These are phyloP conservation scores for Claviceps sp. DNA, from an alignment of 2,329 filamentous ascomycete genomes.

Conservation along the genomic window DNA sequence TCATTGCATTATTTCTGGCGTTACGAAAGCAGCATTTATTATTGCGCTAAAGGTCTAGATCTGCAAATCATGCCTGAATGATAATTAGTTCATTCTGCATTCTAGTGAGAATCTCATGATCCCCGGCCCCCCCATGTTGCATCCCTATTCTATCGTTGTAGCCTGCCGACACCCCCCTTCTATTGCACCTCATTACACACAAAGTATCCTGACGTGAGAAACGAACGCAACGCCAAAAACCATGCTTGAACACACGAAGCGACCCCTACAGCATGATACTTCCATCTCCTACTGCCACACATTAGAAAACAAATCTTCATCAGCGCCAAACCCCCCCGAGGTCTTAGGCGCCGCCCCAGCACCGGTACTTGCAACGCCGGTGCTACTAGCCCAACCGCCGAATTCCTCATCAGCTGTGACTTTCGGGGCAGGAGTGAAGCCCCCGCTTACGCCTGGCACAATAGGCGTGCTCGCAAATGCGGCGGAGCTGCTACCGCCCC, in stretches of 20 bases:
- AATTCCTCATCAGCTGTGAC: slow-evolving; percentile 89
- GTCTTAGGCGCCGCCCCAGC: slow-evolving; percentile 36
- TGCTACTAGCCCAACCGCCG: slow-evolving; percentile 79
- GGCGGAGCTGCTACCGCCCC: slow-evolving; percentile 29
- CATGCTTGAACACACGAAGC: slow-evolving; percentile 12
- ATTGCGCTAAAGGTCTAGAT: too few relatives aligned
- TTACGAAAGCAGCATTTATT: too few relatives aligned
- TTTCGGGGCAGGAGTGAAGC: slow-evolving; percentile 51
- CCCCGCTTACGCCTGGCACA: slow-evolving; percentile 48
- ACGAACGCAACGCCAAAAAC: slow-evolving; percentile 15
- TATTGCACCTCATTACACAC: too few relatives aligned
- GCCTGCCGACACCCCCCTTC: too few relatives aligned
- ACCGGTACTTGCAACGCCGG: slow-evolving; percentile 28
- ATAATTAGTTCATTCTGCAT: too few relatives aligned
- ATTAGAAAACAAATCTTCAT: slow-evolving; percentile 87
- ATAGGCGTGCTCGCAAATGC: slow-evolving; percentile 47
- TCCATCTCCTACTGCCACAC: slow-evolving; percentile 60
- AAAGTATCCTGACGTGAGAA: slow-evolving; percentile 17
- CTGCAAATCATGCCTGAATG: too few relatives aligned
- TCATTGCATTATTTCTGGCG: too few relatives aligned
- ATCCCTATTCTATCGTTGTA: too few relatives aligned
- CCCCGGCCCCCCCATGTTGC: too few relatives aligned
- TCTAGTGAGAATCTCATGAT: too few relatives aligned
- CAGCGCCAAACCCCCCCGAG: slow-evolving; percentile 46
- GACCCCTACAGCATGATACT: background rate